Evolutionary conservation across 352 stramenopile genomes (phyloP), one percentile per base, ranked within the genome.

Genomic region (Phytophthora cryptogea): DNA sequence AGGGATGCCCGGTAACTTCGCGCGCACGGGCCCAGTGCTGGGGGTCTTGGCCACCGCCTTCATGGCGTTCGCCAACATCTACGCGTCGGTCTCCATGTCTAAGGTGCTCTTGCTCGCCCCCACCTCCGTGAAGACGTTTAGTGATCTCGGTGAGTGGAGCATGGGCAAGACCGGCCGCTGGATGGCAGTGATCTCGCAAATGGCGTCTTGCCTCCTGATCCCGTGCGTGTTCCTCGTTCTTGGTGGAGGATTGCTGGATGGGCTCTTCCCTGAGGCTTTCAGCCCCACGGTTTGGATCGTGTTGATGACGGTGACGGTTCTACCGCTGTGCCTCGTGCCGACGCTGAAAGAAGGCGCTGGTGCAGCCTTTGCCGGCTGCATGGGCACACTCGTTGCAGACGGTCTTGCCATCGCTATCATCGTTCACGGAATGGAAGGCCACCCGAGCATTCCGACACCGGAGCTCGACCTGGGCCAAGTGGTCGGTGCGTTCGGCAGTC

Each of bases 61-160:
- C 62, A 86, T 89, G 77, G 77, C 76, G 0, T 73, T 80, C 32
- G 75, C 75, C 60, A 89, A 87, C 51, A 70, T 86, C 26, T 87
- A 86, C 61, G 70, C 77, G 1, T 77, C 74, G 7, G 57, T 87
- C 11, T 36, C 68, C 17, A 72, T 70, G 60, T 85, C 69, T 54
- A 86, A 84, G 54, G 68, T 80, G 26, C 59, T 90, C 46, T 50
- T 90, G 14, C 33, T 74, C 6, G 78, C 80, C 9, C 76, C 78
- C 11, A 68, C 54, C 8, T 70, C 62, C 0, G 77, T 90, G 4
- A 77, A 76, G 16, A 88, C 80, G 2, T 88, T 75, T 37, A 63
- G 76, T 13, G 80, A 88, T 28, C 54, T 90, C 8, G 80, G 78
- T 23, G 73, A 88, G 54, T 90, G 72, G 61, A 64, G 51, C 45